These are phyloP conservation scores for Pugionium cornutum DNA, from an alignment of 345 rosid genomes.

Conservation along the genomic window DNA sequence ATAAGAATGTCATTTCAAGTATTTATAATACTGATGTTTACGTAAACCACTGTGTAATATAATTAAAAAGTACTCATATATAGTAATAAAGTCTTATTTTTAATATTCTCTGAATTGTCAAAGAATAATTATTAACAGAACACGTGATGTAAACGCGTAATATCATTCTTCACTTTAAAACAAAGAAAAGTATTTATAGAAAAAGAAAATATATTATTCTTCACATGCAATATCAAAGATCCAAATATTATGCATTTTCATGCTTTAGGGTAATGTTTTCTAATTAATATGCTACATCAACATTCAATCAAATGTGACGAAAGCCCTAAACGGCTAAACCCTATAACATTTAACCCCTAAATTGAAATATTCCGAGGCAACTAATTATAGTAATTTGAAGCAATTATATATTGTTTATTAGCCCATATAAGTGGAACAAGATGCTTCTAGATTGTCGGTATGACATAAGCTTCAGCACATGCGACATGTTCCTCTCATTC, in stretches of 20 bases:
- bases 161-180: constrained; percentile 12
- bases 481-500: constrained; percentile 43
- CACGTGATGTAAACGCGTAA: constrained; percentile 35
- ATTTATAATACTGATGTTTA: neutral
- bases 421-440: constrained; percentile 8
- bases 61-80: too few species aligned
- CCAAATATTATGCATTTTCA: neutral
- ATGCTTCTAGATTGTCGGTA: constrained; percentile 37
- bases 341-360: neutral
- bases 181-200: neutral
- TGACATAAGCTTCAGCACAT: constrained; percentile 36
- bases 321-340: neutral
- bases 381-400: neutral
- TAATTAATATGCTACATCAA: neutral
- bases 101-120: constrained; percentile 2
- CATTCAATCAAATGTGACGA: neutral
- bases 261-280: neutral
- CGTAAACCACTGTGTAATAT: neutral
- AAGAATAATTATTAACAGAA: constrained; percentile 25
- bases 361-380: neutral
- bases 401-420: neutral
- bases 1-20: neutral
- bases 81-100: constrained; percentile 11
- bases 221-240: constrained; percentile 13
- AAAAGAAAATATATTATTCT: neutral